These are phyloP conservation scores for Viola odorata DNA, from an alignment of 345 rosid genomes.

Conservation along the genomic window DNA sequence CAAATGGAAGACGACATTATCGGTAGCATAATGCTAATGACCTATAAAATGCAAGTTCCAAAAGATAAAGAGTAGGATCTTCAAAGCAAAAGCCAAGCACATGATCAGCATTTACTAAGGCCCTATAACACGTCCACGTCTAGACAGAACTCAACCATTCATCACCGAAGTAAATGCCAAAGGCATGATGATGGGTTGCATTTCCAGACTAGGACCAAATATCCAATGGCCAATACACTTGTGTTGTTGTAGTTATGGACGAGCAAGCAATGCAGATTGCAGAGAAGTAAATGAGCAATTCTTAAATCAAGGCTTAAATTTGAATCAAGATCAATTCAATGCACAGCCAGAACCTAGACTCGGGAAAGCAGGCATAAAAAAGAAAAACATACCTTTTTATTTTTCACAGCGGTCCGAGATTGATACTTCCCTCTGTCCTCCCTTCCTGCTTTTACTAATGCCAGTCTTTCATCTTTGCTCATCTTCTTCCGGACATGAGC, in stretches of 20 bases:
- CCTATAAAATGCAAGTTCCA: neutral
- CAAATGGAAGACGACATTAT: neutral
- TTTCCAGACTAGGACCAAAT: neutral
- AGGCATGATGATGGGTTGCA: neutral
- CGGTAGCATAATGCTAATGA: neutral
- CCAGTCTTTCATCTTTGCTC: slow-evolving; percentile 78
- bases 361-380: neutral
- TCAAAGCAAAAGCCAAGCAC: neutral
- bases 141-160: neutral
- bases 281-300: neutral
- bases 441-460: slow-evolving; percentile 75
- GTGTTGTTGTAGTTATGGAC: neutral
- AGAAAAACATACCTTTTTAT: slow-evolving; percentile 56
- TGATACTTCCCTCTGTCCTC: slow-evolving; percentile 71
- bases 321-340: too few species aligned
- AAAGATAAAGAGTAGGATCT: neutral
- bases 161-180: too few species aligned
- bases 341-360: too few species aligned
- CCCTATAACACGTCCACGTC: neutral
- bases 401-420: slow-evolving; percentile 66
- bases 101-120: neutral
- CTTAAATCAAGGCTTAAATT: neutral
- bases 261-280: neutral
- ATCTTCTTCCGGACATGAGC: slow-evolving; percentile 74
- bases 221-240: neutral